Conservation (phyloP, 495 filamentous ascomycete genomes). For the Jackrogersella multiformis region DNA sequence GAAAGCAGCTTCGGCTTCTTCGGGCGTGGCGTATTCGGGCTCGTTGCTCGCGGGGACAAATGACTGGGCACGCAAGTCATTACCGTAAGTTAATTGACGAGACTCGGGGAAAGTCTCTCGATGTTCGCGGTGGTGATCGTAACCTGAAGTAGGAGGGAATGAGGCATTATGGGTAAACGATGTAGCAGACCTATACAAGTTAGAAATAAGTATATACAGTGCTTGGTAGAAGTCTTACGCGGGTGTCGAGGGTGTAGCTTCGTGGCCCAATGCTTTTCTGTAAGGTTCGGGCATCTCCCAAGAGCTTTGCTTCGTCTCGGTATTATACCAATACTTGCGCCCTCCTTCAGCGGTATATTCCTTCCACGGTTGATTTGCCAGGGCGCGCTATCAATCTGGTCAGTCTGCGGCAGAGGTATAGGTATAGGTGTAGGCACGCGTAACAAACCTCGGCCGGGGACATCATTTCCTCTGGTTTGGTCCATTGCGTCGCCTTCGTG, state of each 20-base stretch:
- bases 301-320: slow-evolving; percentile 87
- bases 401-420: slow-evolving; percentile 15
- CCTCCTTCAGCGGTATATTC: slow-evolving; percentile 88
- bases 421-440: slow-evolving; percentile 8
- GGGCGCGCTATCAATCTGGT: slow-evolving; percentile 67
- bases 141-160: slow-evolving; percentile 54
- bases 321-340: slow-evolving; percentile 93
- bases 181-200: slow-evolving; percentile 59
- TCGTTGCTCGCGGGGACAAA: slow-evolving; percentile 73
- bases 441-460: slow-evolving; percentile 78
- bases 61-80: slow-evolving; percentile 68
- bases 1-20: slow-evolving; percentile 95
- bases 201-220: slow-evolving; percentile 25
- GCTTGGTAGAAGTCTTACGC: slow-evolving; percentile 64
- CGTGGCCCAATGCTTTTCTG: slow-evolving; percentile 70
- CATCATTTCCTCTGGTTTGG: slow-evolving; percentile 91
- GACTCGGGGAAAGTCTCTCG: slow-evolving; percentile 69
- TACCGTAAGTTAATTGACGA: slow-evolving; percentile 74
- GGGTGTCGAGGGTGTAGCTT: slow-evolving; percentile 59
- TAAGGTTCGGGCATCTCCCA: slow-evolving; percentile 94
- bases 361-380: slow-evolving; percentile 89
- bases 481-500: slow-evolving; percentile 93
- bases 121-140: slow-evolving; percentile 52
- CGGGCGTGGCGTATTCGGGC: slow-evolving; percentile 82
- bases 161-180: slow-evolving; percentile 71